Percentiles rank a stretch among this genome's conserved stretches.
Evolutionary conservation across 2,329 filamentous ascomycete genomes (phyloP).

Genomic region (Xylaria polymorpha): DNA sequence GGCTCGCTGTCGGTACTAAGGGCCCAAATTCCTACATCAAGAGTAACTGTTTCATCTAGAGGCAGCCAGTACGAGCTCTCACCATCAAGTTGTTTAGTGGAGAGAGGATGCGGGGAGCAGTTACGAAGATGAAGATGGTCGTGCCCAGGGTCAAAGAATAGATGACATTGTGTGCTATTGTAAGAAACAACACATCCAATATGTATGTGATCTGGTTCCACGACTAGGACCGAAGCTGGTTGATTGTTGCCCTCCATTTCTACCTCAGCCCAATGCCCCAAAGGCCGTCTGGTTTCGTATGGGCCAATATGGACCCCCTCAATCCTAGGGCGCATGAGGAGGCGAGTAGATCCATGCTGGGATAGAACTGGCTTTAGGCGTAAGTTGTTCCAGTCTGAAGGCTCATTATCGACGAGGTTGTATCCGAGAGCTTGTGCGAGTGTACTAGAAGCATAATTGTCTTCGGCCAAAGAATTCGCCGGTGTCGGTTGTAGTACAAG

Average conservation of each 20-base stretch:
- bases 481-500: neutral
- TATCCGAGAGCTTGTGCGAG: neutral
- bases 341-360: neutral
- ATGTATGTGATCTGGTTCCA: neutral
- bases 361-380: neutral
- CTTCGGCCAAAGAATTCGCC: neutral
- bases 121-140: conserved; percentile 4
- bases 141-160: conserved; percentile 9
- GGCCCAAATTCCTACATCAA: conserved; percentile 2
- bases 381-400: conserved; percentile 9
- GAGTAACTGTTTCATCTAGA: neutral
- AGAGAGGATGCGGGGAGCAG: neutral
- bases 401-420: neutral
- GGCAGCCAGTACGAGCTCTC: neutral
- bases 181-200: neutral
- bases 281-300: neutral
- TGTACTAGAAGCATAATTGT: neutral
- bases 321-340: conserved; percentile 12
- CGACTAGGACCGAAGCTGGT: neutral
- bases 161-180: neutral
- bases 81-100: neutral
- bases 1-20: neutral
- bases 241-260: neutral
- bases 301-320: neutral
- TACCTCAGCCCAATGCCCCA: conserved; percentile 2